These are phyloP conservation scores for Penicillium sclerotiorum DNA, from an alignment of 2,329 filamentous ascomycete species.

Conservation along the genomic window DNA sequence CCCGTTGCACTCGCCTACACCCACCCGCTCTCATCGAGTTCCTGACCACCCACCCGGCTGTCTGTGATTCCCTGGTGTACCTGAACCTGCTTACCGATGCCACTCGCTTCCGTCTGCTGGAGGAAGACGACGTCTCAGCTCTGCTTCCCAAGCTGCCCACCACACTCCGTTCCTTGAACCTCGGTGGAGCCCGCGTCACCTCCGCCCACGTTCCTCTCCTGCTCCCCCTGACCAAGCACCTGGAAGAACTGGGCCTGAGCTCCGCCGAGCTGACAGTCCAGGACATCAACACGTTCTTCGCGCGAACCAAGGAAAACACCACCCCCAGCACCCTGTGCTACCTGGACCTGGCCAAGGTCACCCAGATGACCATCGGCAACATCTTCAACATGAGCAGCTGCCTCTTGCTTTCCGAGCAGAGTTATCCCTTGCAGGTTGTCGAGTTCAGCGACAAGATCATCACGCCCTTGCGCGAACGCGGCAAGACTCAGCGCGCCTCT, in stretches of 20 bases:
- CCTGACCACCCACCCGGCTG: slow-evolving; percentile 70
- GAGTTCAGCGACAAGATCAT: slow-evolving; percentile 73
- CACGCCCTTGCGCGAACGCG: slow-evolving; percentile 64
- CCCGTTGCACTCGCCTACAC: slow-evolving; percentile 72
- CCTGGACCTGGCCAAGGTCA: slow-evolving; percentile 74
- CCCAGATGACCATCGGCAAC: slow-evolving; percentile 56
- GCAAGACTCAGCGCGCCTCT: slow-evolving; percentile 55
- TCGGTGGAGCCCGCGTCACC: slow-evolving; percentile 74
- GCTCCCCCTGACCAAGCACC: slow-evolving; percentile 66
- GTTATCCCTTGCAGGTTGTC: slow-evolving; percentile 72
- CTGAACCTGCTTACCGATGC: slow-evolving; percentile 74
- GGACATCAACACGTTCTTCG: slow-evolving; percentile 68
- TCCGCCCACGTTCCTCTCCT: slow-evolving; percentile 65
- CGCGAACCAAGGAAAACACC: slow-evolving; percentile 32
- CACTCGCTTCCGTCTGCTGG: slow-evolving; percentile 71
- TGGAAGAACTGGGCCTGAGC: slow-evolving; percentile 76
- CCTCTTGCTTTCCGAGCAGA: slow-evolving; percentile 60
- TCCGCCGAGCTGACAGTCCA: slow-evolving; percentile 64
- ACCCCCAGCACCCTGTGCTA: slow-evolving; percentile 62
- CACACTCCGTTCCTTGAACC: slow-evolving; percentile 71
- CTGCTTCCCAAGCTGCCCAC: slow-evolving; percentile 68
- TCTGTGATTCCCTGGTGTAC: slow-evolving; percentile 65
- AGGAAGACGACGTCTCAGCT: slow-evolving; percentile 64
- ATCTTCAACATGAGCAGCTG: slow-evolving; percentile 60
- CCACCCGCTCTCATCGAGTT: slow-evolving; percentile 71